Conservation (phyloP, 305 asterid genomes). For the Fraxinus greggii region DNA sequence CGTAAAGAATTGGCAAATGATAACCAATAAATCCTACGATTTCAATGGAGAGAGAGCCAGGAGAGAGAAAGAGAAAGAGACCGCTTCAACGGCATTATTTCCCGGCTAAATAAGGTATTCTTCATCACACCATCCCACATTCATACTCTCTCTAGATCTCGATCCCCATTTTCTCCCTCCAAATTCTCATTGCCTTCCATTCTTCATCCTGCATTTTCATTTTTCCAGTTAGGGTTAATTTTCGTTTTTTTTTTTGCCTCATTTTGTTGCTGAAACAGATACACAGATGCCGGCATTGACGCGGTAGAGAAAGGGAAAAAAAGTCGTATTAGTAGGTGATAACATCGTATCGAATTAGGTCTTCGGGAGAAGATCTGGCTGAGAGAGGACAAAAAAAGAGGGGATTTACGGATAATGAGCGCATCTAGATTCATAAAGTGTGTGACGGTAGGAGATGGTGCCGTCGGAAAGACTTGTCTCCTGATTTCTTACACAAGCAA, state of each 20-base stretch:
- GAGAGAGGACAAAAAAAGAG: background rate
- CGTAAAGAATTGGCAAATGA: conserved; percentile 21
- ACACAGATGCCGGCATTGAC: conserved; percentile 9
- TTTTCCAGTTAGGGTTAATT: conserved; percentile 43
- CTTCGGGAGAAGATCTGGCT: conserved; percentile 61
- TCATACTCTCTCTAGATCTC: conserved; percentile 42
- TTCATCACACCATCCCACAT: conserved; percentile 2
- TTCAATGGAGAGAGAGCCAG: conserved; percentile 14
- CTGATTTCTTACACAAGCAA: conserved; percentile 80
- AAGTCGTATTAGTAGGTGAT: background rate
- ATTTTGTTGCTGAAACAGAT: background rate
- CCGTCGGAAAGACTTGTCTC: conserved; percentile 79
- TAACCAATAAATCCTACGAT: conserved; percentile 19
- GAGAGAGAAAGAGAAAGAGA: conserved; percentile 13
- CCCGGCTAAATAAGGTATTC: conserved; percentile 29
- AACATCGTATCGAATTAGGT: conserved; percentile 40
- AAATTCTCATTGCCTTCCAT: conserved; percentile 8
- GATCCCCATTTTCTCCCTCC: conserved; percentile 35
- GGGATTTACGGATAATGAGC: conserved; percentile 46
- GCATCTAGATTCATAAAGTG: conserved; percentile 79
- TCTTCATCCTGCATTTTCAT: conserved; percentile 14
- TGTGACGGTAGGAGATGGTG: conserved; percentile 82
- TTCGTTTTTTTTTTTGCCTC: conserved; percentile 25
- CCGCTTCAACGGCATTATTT: conserved; percentile 48
- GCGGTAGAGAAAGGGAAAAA: background rate